Evolutionary conservation across 2,329 filamentous ascomycete species (phyloP), one percentile per base, ranked within the genome.

Genomic region (Seiridium cupressi): DNA sequence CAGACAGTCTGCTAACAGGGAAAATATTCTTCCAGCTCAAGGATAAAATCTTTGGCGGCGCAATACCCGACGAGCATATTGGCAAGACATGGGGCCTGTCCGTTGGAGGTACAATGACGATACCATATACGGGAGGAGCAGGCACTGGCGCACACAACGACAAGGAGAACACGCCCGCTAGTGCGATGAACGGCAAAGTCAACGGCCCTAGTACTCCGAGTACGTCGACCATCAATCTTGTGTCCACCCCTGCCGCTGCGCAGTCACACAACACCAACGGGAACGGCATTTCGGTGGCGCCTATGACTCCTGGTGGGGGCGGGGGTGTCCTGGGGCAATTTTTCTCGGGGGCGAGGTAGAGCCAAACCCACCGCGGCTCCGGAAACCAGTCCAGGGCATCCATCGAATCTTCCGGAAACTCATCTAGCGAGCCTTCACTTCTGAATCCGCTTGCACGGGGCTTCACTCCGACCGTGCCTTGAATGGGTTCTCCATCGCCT

Each of bases 71-170:
- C 36, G 90, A 96, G 66, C 92, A 96, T 65, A 80, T 91, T 5
- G 93, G 93, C 61, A 94, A 96, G 76, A 93, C 97, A 67, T 98
- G 94, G 91, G 94, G 94, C 9, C 81, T 98, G 8, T 93, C 93
- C 57, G 89, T 86, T 77, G 83, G 90, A 66, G 86, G 89, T 74
- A 79, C 49, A 42, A 36, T 60, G 32, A 59, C 54, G 5, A n/a
- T 51, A 7, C 10, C 48, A 26, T 60, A 53, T 36, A 60, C 40
- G 4, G 57, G 32, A 34, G 49, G 48, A 34, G 55, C 55, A 38
- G 13, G n/a, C 11, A 36, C 51, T 32, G 34, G 11, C 9, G 38
- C 11, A 13, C 7, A 38, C 44, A 67, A 62, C 58, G 69, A 66
- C 13, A 62, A 62, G 26, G 75, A 76, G 10, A 71, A 67, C 65